These are phyloP conservation scores for Adansonia madagascariensis DNA, from an alignment of 441 rosid genomes.

Conservation along the genomic window DNA sequence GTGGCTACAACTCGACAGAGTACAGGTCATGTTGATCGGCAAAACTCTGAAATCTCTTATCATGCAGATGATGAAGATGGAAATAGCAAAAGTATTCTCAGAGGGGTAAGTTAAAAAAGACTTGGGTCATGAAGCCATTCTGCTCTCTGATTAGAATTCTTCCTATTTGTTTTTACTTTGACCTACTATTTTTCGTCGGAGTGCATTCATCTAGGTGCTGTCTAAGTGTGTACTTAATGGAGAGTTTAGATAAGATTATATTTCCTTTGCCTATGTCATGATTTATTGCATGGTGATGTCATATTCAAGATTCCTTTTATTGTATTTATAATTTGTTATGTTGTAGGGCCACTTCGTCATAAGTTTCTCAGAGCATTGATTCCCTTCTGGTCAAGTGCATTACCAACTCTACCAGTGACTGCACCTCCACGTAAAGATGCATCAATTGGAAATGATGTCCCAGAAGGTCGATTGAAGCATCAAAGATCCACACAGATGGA, in stretches of 20 bases:
- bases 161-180: slow-evolving; percentile 13
- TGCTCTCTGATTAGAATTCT: not conserved
- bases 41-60: slow-evolving; percentile 76
- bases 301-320: not conserved
- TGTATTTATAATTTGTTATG: not conserved
- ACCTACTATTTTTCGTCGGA: not conserved
- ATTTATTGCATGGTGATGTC: not conserved
- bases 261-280: not conserved
- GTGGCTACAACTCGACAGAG: slow-evolving; percentile 86
- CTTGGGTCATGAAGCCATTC: not conserved
- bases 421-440: not conserved
- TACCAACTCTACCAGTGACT: slow-evolving; percentile 58
- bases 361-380: slow-evolving; percentile 91
- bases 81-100: slow-evolving; percentile 76
- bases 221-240: not conserved
- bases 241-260: not conserved
- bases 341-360: slow-evolving; percentile 83
- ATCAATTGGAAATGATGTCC: slow-evolving; percentile 60
- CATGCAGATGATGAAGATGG: slow-evolving; percentile 97
- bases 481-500: slow-evolving; percentile 80
- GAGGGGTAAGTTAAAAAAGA: slow-evolving; percentile 62
- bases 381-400: slow-evolving; percentile 97
- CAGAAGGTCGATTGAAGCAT: slow-evolving; percentile 71
- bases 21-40: slow-evolving; percentile 66
- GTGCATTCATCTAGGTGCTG: not conserved